A percentile compares a stretch with the other conserved stretches of the same genome.
These are phyloP conservation scores for Arctium minus DNA, from an alignment of 129 eudicot species.

Conservation along the genomic window DNA sequence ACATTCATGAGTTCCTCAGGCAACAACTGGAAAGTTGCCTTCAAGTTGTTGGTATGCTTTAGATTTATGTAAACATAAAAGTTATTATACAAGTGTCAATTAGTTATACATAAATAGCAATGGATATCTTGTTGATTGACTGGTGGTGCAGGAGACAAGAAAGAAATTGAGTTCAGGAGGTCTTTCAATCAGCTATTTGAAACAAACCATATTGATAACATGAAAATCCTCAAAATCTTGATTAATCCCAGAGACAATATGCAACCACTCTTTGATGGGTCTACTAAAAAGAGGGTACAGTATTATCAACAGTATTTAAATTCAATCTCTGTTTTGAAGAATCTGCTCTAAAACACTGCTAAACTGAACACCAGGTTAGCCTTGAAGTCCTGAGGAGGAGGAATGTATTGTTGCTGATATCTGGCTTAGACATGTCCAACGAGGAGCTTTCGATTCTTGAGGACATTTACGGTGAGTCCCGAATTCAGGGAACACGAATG, in stretches of 20 bases:
- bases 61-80: not conserved
- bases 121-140: not conserved
- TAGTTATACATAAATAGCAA: not conserved
- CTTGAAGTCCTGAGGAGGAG: constrained; percentile 57
- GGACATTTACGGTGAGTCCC: constrained; percentile 45
- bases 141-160: constrained; percentile 53
- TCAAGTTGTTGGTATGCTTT: constrained; percentile 37
- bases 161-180: constrained; percentile 38
- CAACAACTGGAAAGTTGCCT: constrained; percentile 28
- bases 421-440: constrained; percentile 44
- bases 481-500: constrained; percentile 29
- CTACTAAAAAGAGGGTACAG: constrained; percentile 45
- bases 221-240: constrained; percentile 51
- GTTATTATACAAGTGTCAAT: not conserved
- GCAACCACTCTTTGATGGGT: constrained; percentile 58
- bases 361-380: constrained; percentile 37
- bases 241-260: constrained; percentile 46
- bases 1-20: constrained; percentile 46
- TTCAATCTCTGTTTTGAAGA: not conserved
- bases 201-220: constrained; percentile 61
- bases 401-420: constrained; percentile 57
- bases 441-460: constrained; percentile 52
- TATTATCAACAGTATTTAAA: not conserved
- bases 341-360: not conserved
- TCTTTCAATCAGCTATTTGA: constrained; percentile 42